phyloP scores from a whole-genome alignment of 805 yeast genomes.

The Kodamaea neixiangensis region DNA sequence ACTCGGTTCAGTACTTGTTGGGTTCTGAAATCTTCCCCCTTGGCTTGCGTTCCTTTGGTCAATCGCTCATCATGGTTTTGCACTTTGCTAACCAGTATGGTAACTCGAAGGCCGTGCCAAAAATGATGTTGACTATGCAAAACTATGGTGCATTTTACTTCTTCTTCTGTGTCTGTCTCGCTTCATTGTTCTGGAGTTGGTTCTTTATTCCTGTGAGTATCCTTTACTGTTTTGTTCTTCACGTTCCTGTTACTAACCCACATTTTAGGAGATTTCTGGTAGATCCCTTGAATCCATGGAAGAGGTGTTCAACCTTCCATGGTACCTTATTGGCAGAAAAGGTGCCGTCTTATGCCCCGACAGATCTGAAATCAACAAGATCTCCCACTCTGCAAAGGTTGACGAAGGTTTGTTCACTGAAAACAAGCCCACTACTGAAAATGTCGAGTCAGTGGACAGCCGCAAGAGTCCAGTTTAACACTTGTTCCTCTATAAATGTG shows the following conservation, averaged over 20 bases:
- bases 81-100: slow-evolving; percentile 30
- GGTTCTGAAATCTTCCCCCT: slow-evolving; percentile 29
- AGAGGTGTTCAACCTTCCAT: slow-evolving; percentile 27
- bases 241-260: neutral
- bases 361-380: slow-evolving; percentile 25
- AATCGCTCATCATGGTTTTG: slow-evolving; percentile 26
- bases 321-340: slow-evolving; percentile 27
- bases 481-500: neutral
- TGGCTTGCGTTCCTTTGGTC: slow-evolving; percentile 26
- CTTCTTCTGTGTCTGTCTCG: slow-evolving; percentile 20
- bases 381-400: slow-evolving; percentile 3
- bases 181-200: slow-evolving; percentile 25
- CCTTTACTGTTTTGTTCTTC: neutral
- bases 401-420: neutral
- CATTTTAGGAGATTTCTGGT: slow-evolving; percentile 17
- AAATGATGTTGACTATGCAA: slow-evolving; percentile 24
- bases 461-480: neutral
- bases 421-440: neutral
- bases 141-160: slow-evolving; percentile 26
- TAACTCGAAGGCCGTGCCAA: slow-evolving; percentile 28
- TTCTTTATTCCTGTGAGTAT: slow-evolving; percentile 24
- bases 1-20: slow-evolving; percentile 25
- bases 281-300: slow-evolving; percentile 30
- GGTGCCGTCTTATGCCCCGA: slow-evolving; percentile 29
- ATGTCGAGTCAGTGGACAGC: neutral